Evolutionary conservation across 129 eudicot genomes (phyloP).

Genomic region (Heracleum sosnowskyi): DNA sequence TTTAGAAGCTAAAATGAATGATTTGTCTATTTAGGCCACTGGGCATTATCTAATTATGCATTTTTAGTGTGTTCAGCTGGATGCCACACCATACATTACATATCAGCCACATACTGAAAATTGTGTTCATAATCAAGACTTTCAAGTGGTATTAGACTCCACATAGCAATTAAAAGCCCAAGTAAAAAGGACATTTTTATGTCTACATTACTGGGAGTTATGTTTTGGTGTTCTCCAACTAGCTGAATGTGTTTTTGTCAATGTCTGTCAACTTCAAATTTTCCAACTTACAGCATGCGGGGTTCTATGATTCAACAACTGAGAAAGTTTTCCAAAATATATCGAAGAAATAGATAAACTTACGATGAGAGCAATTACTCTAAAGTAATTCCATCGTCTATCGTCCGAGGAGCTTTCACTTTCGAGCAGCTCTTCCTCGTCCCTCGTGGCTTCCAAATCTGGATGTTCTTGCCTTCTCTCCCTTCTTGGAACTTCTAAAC

Average conservation of each 20-base stretch:
- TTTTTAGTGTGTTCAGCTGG: not conserved
- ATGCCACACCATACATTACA: not conserved
- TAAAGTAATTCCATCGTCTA: constrained; percentile 45
- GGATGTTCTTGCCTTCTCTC: constrained; percentile 19
- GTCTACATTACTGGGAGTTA: not conserved
- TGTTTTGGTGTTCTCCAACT: not conserved
- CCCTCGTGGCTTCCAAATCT: constrained; percentile 4
- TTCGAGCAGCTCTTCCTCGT: constrained; percentile 33
- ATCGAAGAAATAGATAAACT: constrained; percentile 16
- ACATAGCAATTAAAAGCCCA: not conserved
- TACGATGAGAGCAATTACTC: constrained; percentile 58
- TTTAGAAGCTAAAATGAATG: constrained; percentile 1
- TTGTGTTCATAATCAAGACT: not conserved
- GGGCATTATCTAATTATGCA: not conserved
- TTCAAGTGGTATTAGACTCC: not conserved
- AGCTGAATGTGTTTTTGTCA: constrained; percentile 11
- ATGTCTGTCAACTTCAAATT: not conserved
- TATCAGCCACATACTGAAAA: not conserved
- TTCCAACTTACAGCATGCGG: not conserved
- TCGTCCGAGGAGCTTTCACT: constrained; percentile 43
- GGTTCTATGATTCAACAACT: not conserved
- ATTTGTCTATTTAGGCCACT: not conserved
- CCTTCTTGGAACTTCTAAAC: constrained; percentile 49
- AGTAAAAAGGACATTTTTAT: not conserved
- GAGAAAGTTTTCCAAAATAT: not conserved